Base-by-base conservation (phyloP, 2,329 filamentous ascomycete genomes). In the Fusarium dlaminii region DNA sequence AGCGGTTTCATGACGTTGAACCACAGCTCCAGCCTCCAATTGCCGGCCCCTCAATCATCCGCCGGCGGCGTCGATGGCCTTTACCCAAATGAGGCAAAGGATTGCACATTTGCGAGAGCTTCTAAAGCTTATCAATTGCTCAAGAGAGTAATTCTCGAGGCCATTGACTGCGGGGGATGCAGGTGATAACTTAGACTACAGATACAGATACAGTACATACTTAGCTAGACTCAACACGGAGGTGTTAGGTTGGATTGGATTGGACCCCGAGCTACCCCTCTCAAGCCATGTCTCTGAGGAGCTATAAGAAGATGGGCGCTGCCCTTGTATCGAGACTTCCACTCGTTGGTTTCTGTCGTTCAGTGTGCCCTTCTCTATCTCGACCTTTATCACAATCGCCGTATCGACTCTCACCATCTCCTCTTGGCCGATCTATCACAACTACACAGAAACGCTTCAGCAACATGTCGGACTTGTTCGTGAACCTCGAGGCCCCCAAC, bases 401-500 rank as follows among this genome's bases (percentile, higher is more conserved):
- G 36, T 57, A 63, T 51, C 76, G 66, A 66, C 65, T 69, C 39
- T 62, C 68, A 27, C 45, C 66, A 36, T 22, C 67, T 54, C 63
- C 46, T 42, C 57, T 64, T 40, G 18, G 34, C 49, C 73, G 49
- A 59, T 59, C 34, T 37, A 63, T 64, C 43, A 60, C 59, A 56
- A 59, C 65, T 39, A 57, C 64, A 64, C 64, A 56, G 65, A 63
- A 51, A 66, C 60, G 42, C 49, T 68, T 70, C 70, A 78, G 65
- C 62, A 75, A 63, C 24, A 78, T 78, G 77, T 67, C 77, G 40
- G 68, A 70, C 48, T 42, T 77, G 40, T 77, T 73, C 30, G 83
- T 90, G 60, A 87, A 94, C 78, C 88, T 96, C 66, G 93, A 89
- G 60, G 93, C 94, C 63, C 94, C 94, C 15, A 96, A 96, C 82